Base-by-base conservation (phyloP, 1,284 basidiomycete genomes). In the Ustilago nuda region DNA sequence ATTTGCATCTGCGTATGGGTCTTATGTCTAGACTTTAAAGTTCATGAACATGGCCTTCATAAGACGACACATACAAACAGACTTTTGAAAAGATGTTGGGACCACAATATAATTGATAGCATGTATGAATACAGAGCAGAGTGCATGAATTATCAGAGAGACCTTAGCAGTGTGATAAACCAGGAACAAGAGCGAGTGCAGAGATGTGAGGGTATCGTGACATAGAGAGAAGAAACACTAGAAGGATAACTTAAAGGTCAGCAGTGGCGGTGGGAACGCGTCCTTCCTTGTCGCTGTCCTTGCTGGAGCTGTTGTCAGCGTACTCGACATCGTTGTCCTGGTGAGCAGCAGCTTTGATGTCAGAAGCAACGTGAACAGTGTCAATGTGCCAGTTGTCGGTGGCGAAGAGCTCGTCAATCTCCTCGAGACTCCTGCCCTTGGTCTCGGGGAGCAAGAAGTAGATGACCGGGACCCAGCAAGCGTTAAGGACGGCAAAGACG, bases 361-460 rank as follows among this genome's bases (percentile, higher is more conserved):
- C 61, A 23, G 46, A 56, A 15, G 69, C 69, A 19, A 62, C 70
- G 45, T 64, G 52, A 11, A 64, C 33, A 41, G 55, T 55, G 61
- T 77, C 66, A 13, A 77, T 68, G 39, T 72, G 62, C 70, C 69
- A 77, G 53, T 54, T 50, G 52, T 77, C 70, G 23, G 59, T 77
- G 15, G 74, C 58, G 54, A 84, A 85, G 61, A 86, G 72, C 39
- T 68, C 68, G 79, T 86, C 85, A 37, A 86, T 78, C 66, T 82
- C 82, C 56, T 86, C 84, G 58, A 85, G 80, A 0, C 68, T 77
- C 35, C 83, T 74, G 19, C 79, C 67, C 69, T 81, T 83, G 56
- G 85, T 87, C 66, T 87, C 86, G 56, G 85, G 85, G 53, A 83
- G 85, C 53, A 86, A 72, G 51, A 76, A 61, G 62, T 79, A 86